Evolutionary conservation across 306 rosid species (phyloP).

Genomic region (Astragalus glycyphyllos): DNA sequence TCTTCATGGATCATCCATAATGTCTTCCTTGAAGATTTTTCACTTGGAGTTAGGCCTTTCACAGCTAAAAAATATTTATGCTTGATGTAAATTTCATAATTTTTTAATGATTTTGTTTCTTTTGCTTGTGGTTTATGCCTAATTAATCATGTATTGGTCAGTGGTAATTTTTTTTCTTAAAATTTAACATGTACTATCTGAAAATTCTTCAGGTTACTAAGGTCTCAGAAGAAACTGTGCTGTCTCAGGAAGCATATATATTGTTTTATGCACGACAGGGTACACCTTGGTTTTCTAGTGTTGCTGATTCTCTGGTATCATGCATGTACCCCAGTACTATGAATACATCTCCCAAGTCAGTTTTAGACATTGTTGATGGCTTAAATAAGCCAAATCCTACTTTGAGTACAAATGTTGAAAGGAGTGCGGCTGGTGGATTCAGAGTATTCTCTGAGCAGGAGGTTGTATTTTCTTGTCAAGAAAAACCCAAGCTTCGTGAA

Average conservation of each 20-base stretch:
- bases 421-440: constrained; percentile 35
- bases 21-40: neutral
- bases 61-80: neutral
- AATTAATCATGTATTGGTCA: neutral
- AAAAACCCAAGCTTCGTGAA: constrained; percentile 27
- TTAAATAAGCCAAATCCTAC: constrained; percentile 11
- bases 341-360: constrained; percentile 72
- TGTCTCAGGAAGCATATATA: constrained; percentile 84
- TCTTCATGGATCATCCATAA: constrained; percentile 8
- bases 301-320: constrained; percentile 43
- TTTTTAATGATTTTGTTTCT: neutral
- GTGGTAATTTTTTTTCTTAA: neutral
- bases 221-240: constrained; percentile 60
- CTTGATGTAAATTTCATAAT: constrained; percentile 3
- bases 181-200: constrained; percentile 10
- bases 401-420: constrained; percentile 13
- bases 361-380: constrained; percentile 58
- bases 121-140: constrained; percentile 24
- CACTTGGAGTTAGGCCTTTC: neutral
- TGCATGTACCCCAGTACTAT: constrained; percentile 34
- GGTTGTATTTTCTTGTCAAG: constrained; percentile 27
- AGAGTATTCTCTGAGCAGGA: constrained; percentile 22
- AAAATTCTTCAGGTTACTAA: constrained; percentile 64
- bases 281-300: constrained; percentile 75
- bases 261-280: constrained; percentile 77